phyloP scores from a whole-genome alignment of 1,139 yeast species.

The Hemisphaericaspora lyxosophila region DNA sequence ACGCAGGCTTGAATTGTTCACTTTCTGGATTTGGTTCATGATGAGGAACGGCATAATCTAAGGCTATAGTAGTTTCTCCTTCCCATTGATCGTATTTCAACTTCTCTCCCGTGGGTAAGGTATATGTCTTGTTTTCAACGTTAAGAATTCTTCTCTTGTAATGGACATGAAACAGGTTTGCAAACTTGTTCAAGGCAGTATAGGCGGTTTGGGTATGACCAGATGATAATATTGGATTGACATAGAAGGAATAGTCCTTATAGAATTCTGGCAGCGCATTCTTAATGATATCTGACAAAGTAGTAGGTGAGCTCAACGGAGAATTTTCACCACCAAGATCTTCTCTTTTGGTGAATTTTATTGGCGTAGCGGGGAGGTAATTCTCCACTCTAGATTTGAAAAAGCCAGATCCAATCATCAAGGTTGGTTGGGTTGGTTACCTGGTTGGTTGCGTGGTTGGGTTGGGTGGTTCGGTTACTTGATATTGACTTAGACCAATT shows the following conservation, averaged over 20 bases:
- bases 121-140: conserved; percentile 33
- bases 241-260: conserved; percentile 32
- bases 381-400: conserved; percentile 29
- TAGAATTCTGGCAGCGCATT: conserved; percentile 31
- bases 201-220: conserved; percentile 52
- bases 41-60: conserved; percentile 39
- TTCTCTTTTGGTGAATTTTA: conserved; percentile 22
- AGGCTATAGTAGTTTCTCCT: conserved; percentile 41
- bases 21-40: conserved; percentile 22
- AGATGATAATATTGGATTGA: conserved; percentile 39
- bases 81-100: conserved; percentile 43
- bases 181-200: conserved; percentile 42
- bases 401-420: conserved; percentile 9
- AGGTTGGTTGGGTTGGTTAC: too few species aligned
- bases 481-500: too few species aligned
- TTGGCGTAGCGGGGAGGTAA: conserved; percentile 27
- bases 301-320: conserved; percentile 8
- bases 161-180: conserved; percentile 32
- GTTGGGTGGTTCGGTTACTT: too few species aligned
- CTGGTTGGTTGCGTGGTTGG: background rate
- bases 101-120: conserved; percentile 25
- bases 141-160: conserved; percentile 39
- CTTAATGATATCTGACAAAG: conserved; percentile 29
- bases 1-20: conserved; percentile 29
- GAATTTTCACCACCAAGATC: conserved; percentile 9